These are phyloP conservation scores for Spinacia oleracea DNA, from an alignment of 179 eudicot species.

Conservation along the genomic window DNA sequence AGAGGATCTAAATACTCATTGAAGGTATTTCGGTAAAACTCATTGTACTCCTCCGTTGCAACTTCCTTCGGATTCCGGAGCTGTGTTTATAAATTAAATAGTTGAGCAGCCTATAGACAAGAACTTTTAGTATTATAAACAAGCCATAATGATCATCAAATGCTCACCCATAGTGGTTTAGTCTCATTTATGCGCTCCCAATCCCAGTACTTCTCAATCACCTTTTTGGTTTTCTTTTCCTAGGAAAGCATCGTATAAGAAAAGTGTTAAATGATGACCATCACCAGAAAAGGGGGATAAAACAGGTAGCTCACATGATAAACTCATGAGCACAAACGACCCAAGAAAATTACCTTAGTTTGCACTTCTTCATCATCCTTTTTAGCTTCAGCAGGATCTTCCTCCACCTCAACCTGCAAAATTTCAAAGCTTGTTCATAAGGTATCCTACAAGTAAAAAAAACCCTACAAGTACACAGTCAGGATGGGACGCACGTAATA, in stretches of 20 bases:
- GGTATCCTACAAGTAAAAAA: neutral
- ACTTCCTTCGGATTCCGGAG: slow-evolving; percentile 95
- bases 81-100: slow-evolving; percentile 40
- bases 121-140: neutral
- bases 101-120: neutral
- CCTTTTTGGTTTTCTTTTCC: slow-evolving; percentile 91
- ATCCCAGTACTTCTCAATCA: slow-evolving; percentile 94
- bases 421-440: neutral
- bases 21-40: slow-evolving; percentile 82
- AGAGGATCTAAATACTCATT: slow-evolving; percentile 87
- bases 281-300: neutral
- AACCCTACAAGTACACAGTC: neutral
- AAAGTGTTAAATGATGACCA: neutral
- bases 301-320: neutral
- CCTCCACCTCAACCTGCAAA: slow-evolving; percentile 87
- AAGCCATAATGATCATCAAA: neutral
- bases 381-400: slow-evolving; percentile 71
- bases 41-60: slow-evolving; percentile 83
- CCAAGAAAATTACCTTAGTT: slow-evolving; percentile 46
- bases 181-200: slow-evolving; percentile 96
- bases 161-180: slow-evolving; percentile 92
- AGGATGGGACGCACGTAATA: neutral
- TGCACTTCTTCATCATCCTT: slow-evolving; percentile 56
- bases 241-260: slow-evolving; percentile 27
- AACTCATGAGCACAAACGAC: neutral